Conservation (phyloP, 257 asterid genomes). For the Solanum sparsipilum region DNA sequence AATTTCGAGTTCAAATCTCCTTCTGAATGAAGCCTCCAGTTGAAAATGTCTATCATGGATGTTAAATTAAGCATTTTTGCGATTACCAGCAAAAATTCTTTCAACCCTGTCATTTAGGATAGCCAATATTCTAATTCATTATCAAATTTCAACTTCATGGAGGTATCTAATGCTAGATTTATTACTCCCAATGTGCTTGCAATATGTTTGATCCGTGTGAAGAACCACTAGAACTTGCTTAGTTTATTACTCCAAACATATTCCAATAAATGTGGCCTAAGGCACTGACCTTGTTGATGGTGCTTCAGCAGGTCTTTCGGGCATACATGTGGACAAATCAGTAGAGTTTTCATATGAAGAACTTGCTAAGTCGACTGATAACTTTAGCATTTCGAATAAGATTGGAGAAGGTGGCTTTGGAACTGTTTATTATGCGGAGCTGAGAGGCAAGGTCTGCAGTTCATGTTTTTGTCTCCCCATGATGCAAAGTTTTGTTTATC, state of each 20-base stretch:
- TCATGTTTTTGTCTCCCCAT: not conserved
- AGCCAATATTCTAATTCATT: not conserved
- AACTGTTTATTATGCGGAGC: conserved; percentile 86
- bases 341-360: conserved; percentile 85
- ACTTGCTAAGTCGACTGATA: conserved; percentile 65
- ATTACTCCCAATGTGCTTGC: no score
- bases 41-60: not conserved
- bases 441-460: conserved; percentile 80
- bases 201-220: no score
- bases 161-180: not conserved
- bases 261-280: not conserved
- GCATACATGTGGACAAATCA: conserved; percentile 76
- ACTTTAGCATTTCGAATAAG: conserved; percentile 75
- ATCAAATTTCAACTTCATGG: not conserved
- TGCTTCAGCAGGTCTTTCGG: conserved; percentile 36
- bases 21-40: not conserved
- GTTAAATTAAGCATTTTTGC: not conserved
- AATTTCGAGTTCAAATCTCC: not conserved
- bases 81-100: not conserved
- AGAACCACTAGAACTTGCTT: no score
- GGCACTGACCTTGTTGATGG: conserved; percentile 25
- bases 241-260: no score
- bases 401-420: conserved; percentile 97
- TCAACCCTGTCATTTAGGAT: not conserved
- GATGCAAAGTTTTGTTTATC: not conserved